Conservation (phyloP, 768 basidiomycete genomes). For the Phanerochaete carnosa region DNA sequence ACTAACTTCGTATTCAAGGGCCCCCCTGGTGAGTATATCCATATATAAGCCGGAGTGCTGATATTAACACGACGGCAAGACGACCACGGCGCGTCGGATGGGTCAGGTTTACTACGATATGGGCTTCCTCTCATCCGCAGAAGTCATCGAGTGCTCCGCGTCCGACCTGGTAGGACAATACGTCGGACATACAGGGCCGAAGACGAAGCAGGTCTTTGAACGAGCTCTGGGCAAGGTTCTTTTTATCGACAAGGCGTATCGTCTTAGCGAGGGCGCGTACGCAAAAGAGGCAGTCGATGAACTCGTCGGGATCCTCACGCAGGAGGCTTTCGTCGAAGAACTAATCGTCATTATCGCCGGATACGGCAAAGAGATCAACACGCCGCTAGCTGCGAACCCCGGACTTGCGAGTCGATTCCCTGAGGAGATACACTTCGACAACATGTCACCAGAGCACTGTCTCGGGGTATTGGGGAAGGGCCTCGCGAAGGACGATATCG, state of each 20-base stretch:
- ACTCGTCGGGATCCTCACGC: constrained; percentile 59
- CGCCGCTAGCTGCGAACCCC: constrained; percentile 52
- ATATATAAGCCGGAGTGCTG: neutral
- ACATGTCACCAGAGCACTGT: constrained; percentile 49
- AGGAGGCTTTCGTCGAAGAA: constrained; percentile 53
- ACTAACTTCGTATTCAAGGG: constrained; percentile 69
- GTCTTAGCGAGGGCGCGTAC: constrained; percentile 57
- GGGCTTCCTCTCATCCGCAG: constrained; percentile 41
- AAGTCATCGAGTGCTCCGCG: constrained; percentile 66
- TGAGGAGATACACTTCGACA: constrained; percentile 50
- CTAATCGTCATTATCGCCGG: constrained; percentile 68
- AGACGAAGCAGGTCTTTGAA: constrained; percentile 55
- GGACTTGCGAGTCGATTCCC: constrained; percentile 70
- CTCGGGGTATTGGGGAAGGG: constrained; percentile 45
- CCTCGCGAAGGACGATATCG: constrained; percentile 42
- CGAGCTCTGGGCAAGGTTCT: constrained; percentile 65
- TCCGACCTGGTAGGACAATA: constrained; percentile 69
- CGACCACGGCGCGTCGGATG: constrained; percentile 58
- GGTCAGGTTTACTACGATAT: constrained; percentile 63
- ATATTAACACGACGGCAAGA: constrained; percentile 46
- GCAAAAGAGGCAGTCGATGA: constrained; percentile 74
- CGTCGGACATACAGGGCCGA: constrained; percentile 71
- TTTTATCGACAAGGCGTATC: constrained; percentile 72
- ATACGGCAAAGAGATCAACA: constrained; percentile 66
- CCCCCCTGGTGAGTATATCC: constrained; percentile 49